Base-by-base conservation (phyloP, 1,139 yeast genomes). In the Suhomyces bokatorum region DNA sequence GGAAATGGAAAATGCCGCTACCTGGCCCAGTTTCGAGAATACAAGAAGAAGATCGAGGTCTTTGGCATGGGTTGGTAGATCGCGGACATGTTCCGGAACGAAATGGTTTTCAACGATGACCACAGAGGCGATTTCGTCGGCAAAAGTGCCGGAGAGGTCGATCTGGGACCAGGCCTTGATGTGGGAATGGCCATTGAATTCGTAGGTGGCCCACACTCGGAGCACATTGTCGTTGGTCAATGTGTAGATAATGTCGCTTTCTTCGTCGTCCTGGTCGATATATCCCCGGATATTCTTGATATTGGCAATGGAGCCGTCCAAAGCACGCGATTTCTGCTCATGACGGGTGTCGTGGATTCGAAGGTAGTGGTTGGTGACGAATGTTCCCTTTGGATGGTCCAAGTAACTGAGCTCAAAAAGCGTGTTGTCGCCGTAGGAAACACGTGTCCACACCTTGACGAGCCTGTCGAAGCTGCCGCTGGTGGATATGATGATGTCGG, bases 381-480 rank as follows among this genome's bases (percentile, higher is more conserved):
- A 75, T 1, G 75, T 54, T 1, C 60, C 60, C 14, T 47, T 60
- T 0, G 85, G 82, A 57, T 87, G 96, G 12, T 80, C 76, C 20
- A 89, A 64, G 56, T 87, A 85, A 0, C 81, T 68, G 52, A 89
- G 69, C 56, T 87, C 96, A 61, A 89, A 90, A 22, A 82, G 73
- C 4, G 87, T 78, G 45, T 78, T 77, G 20, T 80, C 85, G 11
- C 87, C 93, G 56, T 83, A 87, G 11, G 85, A 79, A 4, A 83
- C 70, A 37, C 97, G 70, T 40, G 83, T 75, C 96, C 97, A 91
- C 4, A 90, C 74, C 58, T 87, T 88, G 29, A 87, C 81, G 12
- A 85, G 67, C 39, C 76, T 70, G 59, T 88, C 96, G 57, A 76
- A 79, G 37, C 67, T 67, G 0, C 84, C 83, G 38, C 80, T 74